Evolutionary conservation across 768 basidiomycete species (phyloP).

Genomic region (Russula compacta): DNA sequence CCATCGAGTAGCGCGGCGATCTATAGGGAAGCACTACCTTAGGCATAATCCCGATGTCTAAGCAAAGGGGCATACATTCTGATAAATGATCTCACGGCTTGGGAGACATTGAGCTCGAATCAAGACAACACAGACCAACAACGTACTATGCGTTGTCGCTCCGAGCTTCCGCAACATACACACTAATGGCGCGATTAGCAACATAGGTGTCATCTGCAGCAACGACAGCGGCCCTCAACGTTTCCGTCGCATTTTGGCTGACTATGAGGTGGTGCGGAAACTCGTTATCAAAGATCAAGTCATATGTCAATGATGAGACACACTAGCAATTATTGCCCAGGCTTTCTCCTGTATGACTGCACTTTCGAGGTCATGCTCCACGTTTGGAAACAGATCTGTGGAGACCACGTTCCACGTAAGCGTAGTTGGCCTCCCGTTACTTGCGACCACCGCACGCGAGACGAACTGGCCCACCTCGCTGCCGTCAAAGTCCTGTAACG

Average conservation of each 20-base stretch:
- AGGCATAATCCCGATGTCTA: neutral
- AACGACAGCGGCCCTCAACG: constrained; percentile 21
- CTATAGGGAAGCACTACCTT: constrained; percentile 15
- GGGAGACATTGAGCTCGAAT: neutral
- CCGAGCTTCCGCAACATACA: constrained; percentile 40
- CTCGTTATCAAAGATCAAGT: constrained; percentile 25
- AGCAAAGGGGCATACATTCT: neutral
- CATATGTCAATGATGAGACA: constrained; percentile 15
- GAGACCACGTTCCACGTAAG: constrained; percentile 40
- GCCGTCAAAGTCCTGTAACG: constrained; percentile 50
- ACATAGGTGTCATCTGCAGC: constrained; percentile 34
- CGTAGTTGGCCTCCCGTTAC: constrained; percentile 25
- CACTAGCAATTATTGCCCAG: constrained; percentile 50
- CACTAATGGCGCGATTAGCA: constrained; percentile 34
- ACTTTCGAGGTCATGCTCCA: constrained; percentile 33
- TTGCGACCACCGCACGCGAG: constrained; percentile 29
- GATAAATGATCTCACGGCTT: constrained; percentile 3
- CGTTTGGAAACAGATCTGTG: constrained; percentile 37
- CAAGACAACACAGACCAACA: neutral
- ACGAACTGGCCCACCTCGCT: constrained; percentile 41
- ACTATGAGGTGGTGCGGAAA: constrained; percentile 27
- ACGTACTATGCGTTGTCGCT: constrained; percentile 50
- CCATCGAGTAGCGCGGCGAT: constrained; percentile 29
- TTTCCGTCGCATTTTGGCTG: constrained; percentile 24
- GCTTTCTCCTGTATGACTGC: constrained; percentile 41